These are phyloP conservation scores for Puccinia polysora DNA, from an alignment of 1,284 basidiomycete genomes.

Conservation along the genomic window DNA sequence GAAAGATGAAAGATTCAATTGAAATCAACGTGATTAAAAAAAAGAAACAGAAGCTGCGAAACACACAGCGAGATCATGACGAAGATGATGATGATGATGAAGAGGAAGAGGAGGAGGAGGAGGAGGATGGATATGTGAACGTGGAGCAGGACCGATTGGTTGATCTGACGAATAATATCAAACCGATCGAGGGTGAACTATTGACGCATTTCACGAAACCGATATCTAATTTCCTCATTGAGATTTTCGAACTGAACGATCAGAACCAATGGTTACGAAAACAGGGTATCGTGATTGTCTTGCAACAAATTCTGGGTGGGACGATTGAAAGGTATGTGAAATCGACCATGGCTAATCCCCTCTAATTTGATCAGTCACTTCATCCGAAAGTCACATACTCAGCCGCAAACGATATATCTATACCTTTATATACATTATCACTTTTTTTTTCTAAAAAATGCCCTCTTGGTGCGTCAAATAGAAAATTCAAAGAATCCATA, in stretches of 20 bases:
- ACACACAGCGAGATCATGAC: not conserved
- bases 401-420: too few species aligned
- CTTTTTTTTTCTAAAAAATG: not conserved
- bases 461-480: slow-evolving; percentile 51
- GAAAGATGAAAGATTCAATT: not conserved
- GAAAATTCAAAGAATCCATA: slow-evolving; percentile 77
- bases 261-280: slow-evolving; percentile 90
- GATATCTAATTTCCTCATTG: slow-evolving; percentile 86
- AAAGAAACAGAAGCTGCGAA: not conserved
- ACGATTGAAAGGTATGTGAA: slow-evolving; percentile 78
- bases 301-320: slow-evolving; percentile 89
- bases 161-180: slow-evolving; percentile 5
- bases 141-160: not conserved
- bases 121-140: not conserved
- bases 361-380: slow-evolving; percentile 13
- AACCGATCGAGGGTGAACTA: slow-evolving; percentile 26
- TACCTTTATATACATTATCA: not conserved
- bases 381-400: too few species aligned
- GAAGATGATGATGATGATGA: slow-evolving; percentile 9
- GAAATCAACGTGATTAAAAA: slow-evolving; percentile 1
- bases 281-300: slow-evolving; percentile 92
- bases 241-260: slow-evolving; percentile 88
- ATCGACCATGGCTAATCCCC: not conserved
- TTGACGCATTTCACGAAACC: slow-evolving; percentile 70
- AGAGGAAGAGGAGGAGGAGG: not conserved